Base-by-base conservation (phyloP, 306 rosid genomes). In the Sindora glabra region DNA sequence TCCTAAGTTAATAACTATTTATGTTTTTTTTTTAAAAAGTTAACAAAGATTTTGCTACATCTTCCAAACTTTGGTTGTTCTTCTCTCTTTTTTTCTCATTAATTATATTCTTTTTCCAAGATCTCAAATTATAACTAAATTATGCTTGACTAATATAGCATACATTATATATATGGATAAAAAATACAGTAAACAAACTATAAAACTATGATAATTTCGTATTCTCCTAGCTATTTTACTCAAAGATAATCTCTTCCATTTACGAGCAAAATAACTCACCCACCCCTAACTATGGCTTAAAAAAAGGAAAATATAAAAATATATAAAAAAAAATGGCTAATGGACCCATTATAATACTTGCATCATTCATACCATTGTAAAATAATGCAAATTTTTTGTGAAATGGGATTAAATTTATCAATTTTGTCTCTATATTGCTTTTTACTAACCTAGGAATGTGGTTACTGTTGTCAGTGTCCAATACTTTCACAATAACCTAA, bases 371-470 rank as follows among this genome's bases (percentile, higher is more conserved):
- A 65, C 23, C 57, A 27, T 34, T 67, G 17, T 37, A 62, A 55
- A 46, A 54, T 21, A 36, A 83, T 68, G 74, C 73, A 77, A 60
- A 81, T 79, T 48, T 62, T 89, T 67, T 79, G 76, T 15, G 97
- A 92, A 68, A 89, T 91, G 8, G 67, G 34, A 36, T 89, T 95
- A 3, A 68, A 86, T 70, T 89, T 95, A 12, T 86, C 95, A 17
- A 79, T 78, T 65, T 89, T 95, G 27, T 68, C 81, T 63, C 91
- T 82, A 45, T 78, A 92, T 57, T 89, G 76, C 44, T 89, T 91
- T 69, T 87, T 86, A 59, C 97, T 92, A 45, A 67, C 89, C 97
- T 89, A 79, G 65, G 59, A 19, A 59, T 24, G 19, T 10, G 45
- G 16, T 7, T 10, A 40, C 33, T 27, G 5, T 55, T 41, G 61